A percentile compares a stretch with the other conserved stretches of the same genome.
Evolutionary conservation across 371 early-diverging fungal species (phyloP).

Genomic region (Chytridium lagenaria): DNA sequence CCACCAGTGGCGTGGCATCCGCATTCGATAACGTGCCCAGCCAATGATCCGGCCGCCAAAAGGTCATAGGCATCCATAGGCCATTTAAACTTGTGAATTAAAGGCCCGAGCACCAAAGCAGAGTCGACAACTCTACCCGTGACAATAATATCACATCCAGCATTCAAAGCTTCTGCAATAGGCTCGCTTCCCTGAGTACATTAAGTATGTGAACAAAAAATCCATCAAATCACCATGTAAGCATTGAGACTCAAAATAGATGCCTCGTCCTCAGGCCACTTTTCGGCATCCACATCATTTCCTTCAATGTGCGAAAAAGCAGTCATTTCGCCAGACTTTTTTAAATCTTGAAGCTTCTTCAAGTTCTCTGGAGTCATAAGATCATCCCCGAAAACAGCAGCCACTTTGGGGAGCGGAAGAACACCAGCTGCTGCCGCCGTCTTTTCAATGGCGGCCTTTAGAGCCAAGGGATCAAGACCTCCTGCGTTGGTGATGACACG

Average conservation of each 20-base stretch:
- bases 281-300: slow-evolving; percentile 8
- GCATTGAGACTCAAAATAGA: slow-evolving; percentile 31
- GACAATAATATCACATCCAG: slow-evolving; percentile 72
- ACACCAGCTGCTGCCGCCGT: slow-evolving; percentile 56
- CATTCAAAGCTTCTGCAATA: slow-evolving; percentile 65
- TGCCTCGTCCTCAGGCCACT: slow-evolving; percentile 30
- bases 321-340: slow-evolving; percentile 39
- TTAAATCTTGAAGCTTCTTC: slow-evolving; percentile 12
- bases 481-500: slow-evolving; percentile 79
- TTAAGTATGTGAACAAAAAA: background rate
- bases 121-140: slow-evolving; percentile 79
- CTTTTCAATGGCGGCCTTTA: slow-evolving; percentile 71
- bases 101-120: slow-evolving; percentile 68
- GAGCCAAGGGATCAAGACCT: slow-evolving; percentile 66
- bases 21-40: slow-evolving; percentile 80
- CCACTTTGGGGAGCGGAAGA: slow-evolving; percentile 57
- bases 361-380: slow-evolving; percentile 39
- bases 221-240: slow-evolving; percentile 24
- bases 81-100: slow-evolving; percentile 68
- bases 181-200: slow-evolving; percentile 22
- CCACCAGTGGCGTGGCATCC: slow-evolving; percentile 80
- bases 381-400: slow-evolving; percentile 75
- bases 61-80: slow-evolving; percentile 62
- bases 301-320: slow-evolving; percentile 59
- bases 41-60: slow-evolving; percentile 72